phyloP scores from a whole-genome alignment of 495 filamentous ascomycete species.

The Endocarpon pusillum region DNA sequence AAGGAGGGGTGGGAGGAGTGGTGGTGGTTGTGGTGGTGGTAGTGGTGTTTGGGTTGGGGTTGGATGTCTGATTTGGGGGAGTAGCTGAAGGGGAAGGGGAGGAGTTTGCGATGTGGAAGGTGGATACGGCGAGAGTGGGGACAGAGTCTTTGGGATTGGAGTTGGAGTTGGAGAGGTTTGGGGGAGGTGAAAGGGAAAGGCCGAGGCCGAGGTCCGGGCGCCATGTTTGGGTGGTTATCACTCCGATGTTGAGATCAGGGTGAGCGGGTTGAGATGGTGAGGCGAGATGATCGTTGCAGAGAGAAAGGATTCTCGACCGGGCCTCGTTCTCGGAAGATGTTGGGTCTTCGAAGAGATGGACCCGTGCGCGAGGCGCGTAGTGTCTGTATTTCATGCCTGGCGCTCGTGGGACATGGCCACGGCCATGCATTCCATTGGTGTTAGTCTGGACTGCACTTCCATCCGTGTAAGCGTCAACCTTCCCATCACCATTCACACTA shows the following conservation, averaged over 20 bases:
- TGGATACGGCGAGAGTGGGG: too few species aligned
- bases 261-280: constrained; percentile 21
- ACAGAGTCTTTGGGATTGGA: not conserved
- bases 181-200: too few species aligned
- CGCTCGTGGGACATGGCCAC: constrained; percentile 47
- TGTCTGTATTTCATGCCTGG: constrained; percentile 99
- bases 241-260: constrained; percentile 26
- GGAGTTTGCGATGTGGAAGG: too few species aligned
- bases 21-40: not conserved
- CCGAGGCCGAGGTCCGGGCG: constrained; percentile 17
- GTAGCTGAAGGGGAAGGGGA: too few species aligned
- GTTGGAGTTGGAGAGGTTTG: too few species aligned
- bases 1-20: not conserved
- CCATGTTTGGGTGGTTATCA: constrained; percentile 32
- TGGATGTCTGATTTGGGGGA: too few species aligned
- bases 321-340: constrained; percentile 6
- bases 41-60: not conserved
- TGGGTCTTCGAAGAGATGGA: constrained; percentile 65
- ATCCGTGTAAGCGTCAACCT: too few species aligned
- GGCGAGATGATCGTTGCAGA: too few species aligned
- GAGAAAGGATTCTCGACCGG: constrained; percentile 2
- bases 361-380: constrained; percentile 80
- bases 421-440: constrained; percentile 16
- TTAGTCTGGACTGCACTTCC: too few species aligned
- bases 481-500: too few species aligned